Percentiles rank a stretch among this genome's conserved stretches.
phyloP scores from a whole-genome alignment of 2,329 filamentous ascomycete genomes.

The Leptographium radiaticola region DNA sequence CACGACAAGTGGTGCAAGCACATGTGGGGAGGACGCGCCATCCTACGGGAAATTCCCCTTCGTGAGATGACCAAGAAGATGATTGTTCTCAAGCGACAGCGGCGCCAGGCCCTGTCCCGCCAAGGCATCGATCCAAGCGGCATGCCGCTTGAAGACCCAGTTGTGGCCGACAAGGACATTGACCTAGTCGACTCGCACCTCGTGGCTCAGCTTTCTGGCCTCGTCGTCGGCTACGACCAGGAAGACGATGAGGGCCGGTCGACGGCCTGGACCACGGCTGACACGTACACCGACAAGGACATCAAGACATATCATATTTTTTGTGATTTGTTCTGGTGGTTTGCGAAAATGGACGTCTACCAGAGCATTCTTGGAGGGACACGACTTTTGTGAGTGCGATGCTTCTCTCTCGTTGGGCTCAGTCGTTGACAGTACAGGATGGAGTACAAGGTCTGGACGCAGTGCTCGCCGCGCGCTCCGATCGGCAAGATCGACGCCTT shows the following conservation, averaged over 20 bases:
- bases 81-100: slow-evolving; percentile 45
- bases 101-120: slow-evolving; percentile 23
- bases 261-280: slow-evolving; percentile 10
- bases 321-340: slow-evolving; percentile 91
- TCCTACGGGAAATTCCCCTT: slow-evolving; percentile 74
- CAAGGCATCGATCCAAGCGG: neutral
- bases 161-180: slow-evolving; percentile 16
- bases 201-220: slow-evolving; percentile 28
- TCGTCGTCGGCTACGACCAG: slow-evolving; percentile 22
- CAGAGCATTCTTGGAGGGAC: slow-evolving; percentile 85
- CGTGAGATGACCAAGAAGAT: slow-evolving; percentile 58
- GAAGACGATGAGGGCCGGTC: slow-evolving; percentile 9
- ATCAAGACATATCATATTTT: slow-evolving; percentile 69
- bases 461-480: slow-evolving; percentile 74
- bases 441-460: slow-evolving; percentile 68
- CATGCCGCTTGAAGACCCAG: neutral
- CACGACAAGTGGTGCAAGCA: slow-evolving; percentile 95
- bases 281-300: slow-evolving; percentile 40
- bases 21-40: slow-evolving; percentile 67
- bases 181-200: slow-evolving; percentile 29
- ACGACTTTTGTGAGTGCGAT: slow-evolving; percentile 51
- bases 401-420: slow-evolving; percentile 2
- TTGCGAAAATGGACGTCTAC: slow-evolving; percentile 84
- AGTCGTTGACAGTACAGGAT: slow-evolving; percentile 37
- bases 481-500: slow-evolving; percentile 63